Evolutionary conservation across 2,329 filamentous ascomycete genomes (phyloP), one percentile per base, ranked within the genome.

Genomic region (Botrytis tulipae): DNA sequence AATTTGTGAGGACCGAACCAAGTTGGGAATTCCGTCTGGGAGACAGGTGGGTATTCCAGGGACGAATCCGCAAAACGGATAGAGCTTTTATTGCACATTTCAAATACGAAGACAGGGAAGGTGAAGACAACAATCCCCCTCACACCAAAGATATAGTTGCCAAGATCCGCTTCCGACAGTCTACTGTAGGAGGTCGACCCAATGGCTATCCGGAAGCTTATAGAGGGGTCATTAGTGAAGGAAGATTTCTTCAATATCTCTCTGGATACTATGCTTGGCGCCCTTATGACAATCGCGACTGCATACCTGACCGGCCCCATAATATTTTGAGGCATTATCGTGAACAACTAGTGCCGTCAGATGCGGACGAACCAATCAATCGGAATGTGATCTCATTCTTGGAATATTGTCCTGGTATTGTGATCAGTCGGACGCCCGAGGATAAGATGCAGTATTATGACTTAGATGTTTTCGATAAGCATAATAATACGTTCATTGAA

Each of bases 381-480:
- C 16, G n/a, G n/a, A 57, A 67, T 67, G 25, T 14, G 20, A 7
- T 68, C 7, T 29, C 25, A 32, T 68, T 68, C 29, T 57, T 68
- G 48, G 65, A 68, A 57, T 68, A 42, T 54, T 68, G 65, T 25
- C 65, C 65, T 8, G 65, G 65, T 32, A 7, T 68, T 42, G 14
- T 68, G 48, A 16, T 54, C n/a, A 29, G 14, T 18, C 48, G 0
- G 12, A 7, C n/a, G n/a, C 12, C n/a, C n/a, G 51, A 57, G 35
- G 4, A 32, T 1, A 10, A 22, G 6, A 57, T 2, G 4, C 10
- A 3, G 18, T 42, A n/a, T 3, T 20, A 68, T 57, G 37, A 68
- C 20, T 54, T 68, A 9, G 35, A 25, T 1, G 35, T 68, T 12
- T 68, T 68, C 29, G 48, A 68, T 57, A 14, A 20, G 25, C 0